Evolutionary conservation across 2,329 filamentous ascomycete genomes (phyloP).

Genomic region (Colletotrichum cordylinicola): DNA sequence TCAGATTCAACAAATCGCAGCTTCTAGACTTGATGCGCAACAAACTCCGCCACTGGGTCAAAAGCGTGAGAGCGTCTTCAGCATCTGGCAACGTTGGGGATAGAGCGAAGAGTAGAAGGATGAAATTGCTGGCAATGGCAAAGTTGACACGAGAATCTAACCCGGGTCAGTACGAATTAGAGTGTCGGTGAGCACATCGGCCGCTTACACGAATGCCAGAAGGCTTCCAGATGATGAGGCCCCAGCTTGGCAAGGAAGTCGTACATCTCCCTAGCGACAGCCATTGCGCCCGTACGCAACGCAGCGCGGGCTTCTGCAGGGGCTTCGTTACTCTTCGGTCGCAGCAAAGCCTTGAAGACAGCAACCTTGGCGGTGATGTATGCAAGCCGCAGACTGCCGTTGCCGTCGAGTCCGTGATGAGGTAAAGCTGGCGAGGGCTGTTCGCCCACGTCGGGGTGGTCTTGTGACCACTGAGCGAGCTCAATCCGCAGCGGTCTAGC

Average conservation of each 20-base stretch:
- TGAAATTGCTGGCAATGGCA: conserved; percentile 12
- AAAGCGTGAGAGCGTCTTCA: background rate
- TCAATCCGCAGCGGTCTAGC: conserved; percentile 2
- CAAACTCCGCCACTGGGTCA: conserved; percentile 4
- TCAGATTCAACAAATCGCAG: conserved; percentile 6
- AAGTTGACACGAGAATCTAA: conserved; percentile 14
- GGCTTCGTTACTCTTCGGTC: background rate
- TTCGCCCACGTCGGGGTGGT: background rate
- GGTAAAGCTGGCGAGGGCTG: background rate
- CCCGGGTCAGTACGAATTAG: background rate
- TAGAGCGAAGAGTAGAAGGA: background rate
- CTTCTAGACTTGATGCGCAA: conserved; percentile 15
- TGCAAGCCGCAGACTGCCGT: background rate
- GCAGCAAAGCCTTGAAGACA: background rate
- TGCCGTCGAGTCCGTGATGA: background rate
- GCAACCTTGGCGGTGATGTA: conserved; percentile 8
- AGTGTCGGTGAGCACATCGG: accelerated
- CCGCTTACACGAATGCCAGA: conserved; percentile 11
- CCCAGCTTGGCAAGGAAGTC: conserved; percentile 1
- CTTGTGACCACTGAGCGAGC: background rate
- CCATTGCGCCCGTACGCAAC: background rate
- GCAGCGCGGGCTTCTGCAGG: background rate
- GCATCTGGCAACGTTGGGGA: background rate
- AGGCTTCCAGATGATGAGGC: background rate
- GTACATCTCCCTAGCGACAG: conserved; percentile 5